A percentile compares a stretch with the other conserved stretches of the same genome.
Conservation (phyloP, 257 asterid genomes). For the Solanum bulbocastanum region DNA sequence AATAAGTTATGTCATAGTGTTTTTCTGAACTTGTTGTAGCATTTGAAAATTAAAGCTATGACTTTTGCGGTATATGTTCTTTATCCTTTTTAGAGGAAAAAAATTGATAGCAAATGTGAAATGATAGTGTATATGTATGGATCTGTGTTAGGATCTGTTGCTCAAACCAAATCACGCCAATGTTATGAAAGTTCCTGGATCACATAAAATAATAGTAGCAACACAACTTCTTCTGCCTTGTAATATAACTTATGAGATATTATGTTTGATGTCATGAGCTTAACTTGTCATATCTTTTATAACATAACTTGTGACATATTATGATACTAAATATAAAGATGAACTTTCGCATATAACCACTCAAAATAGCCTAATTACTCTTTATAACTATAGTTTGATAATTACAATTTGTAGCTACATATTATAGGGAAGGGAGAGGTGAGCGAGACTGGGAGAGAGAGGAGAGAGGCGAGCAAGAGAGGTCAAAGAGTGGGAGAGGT, state of each 20-base stretch:
- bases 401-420: no score
- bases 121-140: background rate
- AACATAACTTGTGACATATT: no score
- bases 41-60: background rate
- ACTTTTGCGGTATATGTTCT: background rate
- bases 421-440: no score
- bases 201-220: background rate
- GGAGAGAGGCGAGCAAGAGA: no score
- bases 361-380: rapidly evolving
- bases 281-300: background rate
- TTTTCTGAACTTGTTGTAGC: background rate
- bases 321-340: no score
- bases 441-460: no score
- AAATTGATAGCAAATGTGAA: background rate
- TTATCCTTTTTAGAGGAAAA: background rate
- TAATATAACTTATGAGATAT: background rate
- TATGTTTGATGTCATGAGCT: background rate
- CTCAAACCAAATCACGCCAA: background rate
- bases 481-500: no score
- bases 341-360: no score
- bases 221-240: background rate
- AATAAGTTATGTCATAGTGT: background rate
- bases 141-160: background rate
- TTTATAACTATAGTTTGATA: no score
- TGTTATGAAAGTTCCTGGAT: background rate